Base-by-base conservation (phyloP, 257 asterid species). In the Buddleja alternifolia region DNA sequence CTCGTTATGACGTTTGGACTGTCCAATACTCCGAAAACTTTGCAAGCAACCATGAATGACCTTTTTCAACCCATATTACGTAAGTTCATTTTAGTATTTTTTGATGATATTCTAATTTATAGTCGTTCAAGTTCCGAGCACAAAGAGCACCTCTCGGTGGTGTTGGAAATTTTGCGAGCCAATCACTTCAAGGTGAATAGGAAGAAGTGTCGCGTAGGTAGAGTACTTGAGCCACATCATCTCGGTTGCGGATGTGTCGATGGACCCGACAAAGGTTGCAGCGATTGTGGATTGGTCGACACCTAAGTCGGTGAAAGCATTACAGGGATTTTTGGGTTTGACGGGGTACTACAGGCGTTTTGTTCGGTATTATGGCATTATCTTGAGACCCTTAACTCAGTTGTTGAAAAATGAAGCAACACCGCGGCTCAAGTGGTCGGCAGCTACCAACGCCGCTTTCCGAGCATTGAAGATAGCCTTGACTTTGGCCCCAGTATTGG, bases 91-190 rank as follows among this genome's bases (percentile, higher is more conserved):
- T 40, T 62, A 24, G 68, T 11, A 7, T 40, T 41, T 23, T 42
- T 63, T 62, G 68, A 62, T 15, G 50, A 62, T 44, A 62, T 62
- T 8, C 15, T 62, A 14, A n/a, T 62, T 15, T 62, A 63, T 24
- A 39, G 54, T 5, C 4, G 23, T 10, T 6, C 8, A 1, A 15
- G 24, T 19, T 23, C 1, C 5, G 54, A 63, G 8, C 69, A 63
- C 16, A 4, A 19, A 3, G 1, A 40, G 12, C 54, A 63, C 15
- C 40, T 63, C 29, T 3, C 4, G 1, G 9, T n/a, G 24, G 69
- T 41, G 1, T 16, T 39, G 23, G 19, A 21, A 4, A 51, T 51
- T 21, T 17, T 51, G 7, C 23, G 10, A 20, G 57, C 16, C 10
- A 51, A 51, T 21, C 57, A n/a, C 19, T 51, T 51, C 23, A 51